These are phyloP conservation scores for Talaromyces stipitatus DNA, from an alignment of 495 filamentous ascomycete genomes.

Conservation along the genomic window DNA sequence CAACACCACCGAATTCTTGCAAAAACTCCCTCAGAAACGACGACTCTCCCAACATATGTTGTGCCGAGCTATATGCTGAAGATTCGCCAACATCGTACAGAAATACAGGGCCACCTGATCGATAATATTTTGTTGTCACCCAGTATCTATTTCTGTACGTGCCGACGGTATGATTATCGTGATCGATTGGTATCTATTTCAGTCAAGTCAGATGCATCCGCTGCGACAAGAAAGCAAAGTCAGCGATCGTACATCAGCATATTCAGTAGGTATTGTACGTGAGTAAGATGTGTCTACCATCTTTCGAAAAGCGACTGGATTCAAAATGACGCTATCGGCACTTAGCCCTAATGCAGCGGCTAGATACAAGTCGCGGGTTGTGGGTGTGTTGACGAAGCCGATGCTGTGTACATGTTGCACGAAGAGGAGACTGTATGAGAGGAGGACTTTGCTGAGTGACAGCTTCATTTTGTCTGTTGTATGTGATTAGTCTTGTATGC, in stretches of 20 bases:
- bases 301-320: constrained; percentile 5
- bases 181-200: constrained; percentile 39
- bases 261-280: constrained; percentile 12
- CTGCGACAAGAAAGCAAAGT: neutral
- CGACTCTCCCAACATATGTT: constrained; percentile 24
- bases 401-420: constrained; percentile 1
- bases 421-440: neutral
- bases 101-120: constrained; percentile 45
- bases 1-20: constrained; percentile 41
- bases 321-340: constrained; percentile 13
- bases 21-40: constrained; percentile 29
- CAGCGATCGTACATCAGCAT: constrained; percentile 16
- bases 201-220: constrained; percentile 6
- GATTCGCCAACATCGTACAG: constrained; percentile 46
- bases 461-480: neutral
- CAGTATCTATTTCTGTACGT: constrained; percentile 50
- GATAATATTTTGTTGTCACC: constrained; percentile 42
- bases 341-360: constrained; percentile 18
- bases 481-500: neutral
- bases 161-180: constrained; percentile 28
- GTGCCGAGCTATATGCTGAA: constrained; percentile 19
- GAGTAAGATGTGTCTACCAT: constrained; percentile 4
- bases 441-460: neutral
- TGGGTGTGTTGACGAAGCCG: constrained; percentile 6
- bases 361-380: constrained; percentile 16